Conservation (phyloP, 2,329 filamentous ascomycete species). For the Parascedosporium putredinis region DNA sequence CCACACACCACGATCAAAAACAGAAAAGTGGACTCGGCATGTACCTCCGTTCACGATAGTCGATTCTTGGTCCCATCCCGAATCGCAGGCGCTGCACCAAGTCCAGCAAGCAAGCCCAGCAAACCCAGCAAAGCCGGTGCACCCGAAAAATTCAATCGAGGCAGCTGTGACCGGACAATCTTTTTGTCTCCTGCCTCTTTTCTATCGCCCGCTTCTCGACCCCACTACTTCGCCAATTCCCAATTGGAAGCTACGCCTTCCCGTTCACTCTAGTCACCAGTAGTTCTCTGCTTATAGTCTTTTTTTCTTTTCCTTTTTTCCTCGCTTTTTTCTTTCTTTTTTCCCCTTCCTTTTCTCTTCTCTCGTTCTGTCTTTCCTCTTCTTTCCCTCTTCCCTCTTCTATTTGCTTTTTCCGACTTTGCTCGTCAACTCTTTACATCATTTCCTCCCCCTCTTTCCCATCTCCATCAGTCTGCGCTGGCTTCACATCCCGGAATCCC, state of each 20-base stretch:
- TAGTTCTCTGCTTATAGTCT: neutral
- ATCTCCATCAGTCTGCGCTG: no score
- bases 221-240: neutral
- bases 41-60: conserved; percentile 2
- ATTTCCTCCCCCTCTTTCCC: no score
- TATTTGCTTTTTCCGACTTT: neutral
- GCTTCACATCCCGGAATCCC: no score
- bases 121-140: no score
- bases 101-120: no score
- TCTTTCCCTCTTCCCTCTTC: neutral
- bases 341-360: neutral
- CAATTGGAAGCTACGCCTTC: neutral
- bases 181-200: neutral
- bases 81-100: neutral
- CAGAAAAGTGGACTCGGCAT: neutral
- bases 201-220: neutral
- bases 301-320: neutral
- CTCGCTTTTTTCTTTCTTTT: neutral
- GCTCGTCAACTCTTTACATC: no score
- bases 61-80: neutral
- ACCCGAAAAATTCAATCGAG: neutral
- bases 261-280: neutral
- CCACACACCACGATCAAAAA: no score
- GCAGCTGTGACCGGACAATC: neutral
- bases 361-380: neutral